Percentiles rank a stretch among this genome's conserved stretches.
phyloP scores from a whole-genome alignment of 495 filamentous ascomycete species.

The Lasiosphaeria miniovina region DNA sequence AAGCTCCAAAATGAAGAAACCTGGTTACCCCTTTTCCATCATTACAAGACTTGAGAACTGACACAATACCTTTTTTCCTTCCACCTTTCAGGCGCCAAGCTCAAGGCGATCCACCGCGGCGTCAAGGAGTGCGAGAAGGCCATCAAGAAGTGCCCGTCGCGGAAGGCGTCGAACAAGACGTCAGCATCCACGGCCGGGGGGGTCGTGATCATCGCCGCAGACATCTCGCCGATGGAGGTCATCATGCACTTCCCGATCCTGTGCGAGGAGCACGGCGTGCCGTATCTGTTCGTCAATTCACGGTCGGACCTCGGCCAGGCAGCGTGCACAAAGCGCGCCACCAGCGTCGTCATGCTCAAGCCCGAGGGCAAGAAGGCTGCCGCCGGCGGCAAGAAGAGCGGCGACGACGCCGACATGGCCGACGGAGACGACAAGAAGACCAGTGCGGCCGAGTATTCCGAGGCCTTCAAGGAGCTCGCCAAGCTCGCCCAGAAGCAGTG shows the following conservation, averaged over 20 bases:
- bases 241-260: conserved; percentile 96
- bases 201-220: conserved; percentile 87
- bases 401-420: conserved; percentile 42
- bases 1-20: background rate
- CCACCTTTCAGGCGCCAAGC: conserved; percentile 71
- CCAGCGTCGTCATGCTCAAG: conserved; percentile 86
- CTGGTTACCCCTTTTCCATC: conserved; percentile 2
- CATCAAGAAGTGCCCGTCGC: conserved; percentile 78
- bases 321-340: conserved; percentile 89
- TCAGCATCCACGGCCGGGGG: conserved; percentile 52
- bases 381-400: conserved; percentile 40
- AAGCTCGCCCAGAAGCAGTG: conserved; percentile 72
- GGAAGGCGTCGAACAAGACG: conserved; percentile 48
- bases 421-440: conserved; percentile 44
- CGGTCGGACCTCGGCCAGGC: conserved; percentile 89
- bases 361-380: conserved; percentile 56
- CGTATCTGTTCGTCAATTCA: conserved; percentile 86
- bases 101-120: conserved; percentile 90
- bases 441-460: conserved; percentile 64
- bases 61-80: background rate
- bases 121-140: conserved; percentile 98
- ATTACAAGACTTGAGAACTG: background rate
- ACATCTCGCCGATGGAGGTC: conserved; percentile 96
- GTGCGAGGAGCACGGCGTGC: conserved; percentile 94
- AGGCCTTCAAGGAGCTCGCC: conserved; percentile 67